These are phyloP conservation scores for Ochetophila trinervis DNA, from an alignment of 306 rosid genomes.

Conservation along the genomic window DNA sequence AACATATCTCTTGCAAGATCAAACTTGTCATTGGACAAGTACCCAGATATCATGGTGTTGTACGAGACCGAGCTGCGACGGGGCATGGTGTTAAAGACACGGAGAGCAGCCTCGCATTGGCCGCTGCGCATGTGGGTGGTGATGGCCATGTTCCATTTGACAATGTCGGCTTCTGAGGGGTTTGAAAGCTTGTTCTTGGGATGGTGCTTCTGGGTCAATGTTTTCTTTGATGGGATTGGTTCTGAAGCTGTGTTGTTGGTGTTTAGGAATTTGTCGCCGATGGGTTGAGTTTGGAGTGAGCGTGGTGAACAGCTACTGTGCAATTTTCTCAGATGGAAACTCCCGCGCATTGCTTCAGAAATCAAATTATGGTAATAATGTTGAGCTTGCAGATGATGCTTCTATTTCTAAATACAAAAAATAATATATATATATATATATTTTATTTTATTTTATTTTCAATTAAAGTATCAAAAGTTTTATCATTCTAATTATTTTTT, in stretches of 20 bases:
- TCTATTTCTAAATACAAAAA: too few relatives aligned
- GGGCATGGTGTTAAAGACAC: conserved; percentile 57
- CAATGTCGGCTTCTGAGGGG: conserved; percentile 43
- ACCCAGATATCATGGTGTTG: conserved; percentile 78
- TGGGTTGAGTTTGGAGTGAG: conserved; percentile 27
- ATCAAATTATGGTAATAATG: too few relatives aligned
- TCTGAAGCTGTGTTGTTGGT: conserved; percentile 8
- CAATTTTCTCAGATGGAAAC: conserved; percentile 24
- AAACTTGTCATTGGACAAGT: conserved; percentile 46
- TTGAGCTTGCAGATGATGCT: too few relatives aligned
- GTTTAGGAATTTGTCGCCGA: conserved; percentile 15
- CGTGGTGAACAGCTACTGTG: conserved; percentile 25
- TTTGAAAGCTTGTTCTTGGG: conserved; percentile 21
- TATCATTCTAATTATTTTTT: too few relatives aligned
- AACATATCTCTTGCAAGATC: conserved; percentile 55
- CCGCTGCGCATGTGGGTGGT: conserved; percentile 72
- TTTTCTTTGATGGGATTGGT: conserved; percentile 35
- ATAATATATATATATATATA: too few relatives aligned
- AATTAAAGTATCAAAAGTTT: too few relatives aligned
- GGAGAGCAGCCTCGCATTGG: conserved; percentile 55
- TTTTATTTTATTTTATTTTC: too few relatives aligned
- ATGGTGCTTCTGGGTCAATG: conserved; percentile 19
- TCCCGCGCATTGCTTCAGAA: conserved; percentile 33
- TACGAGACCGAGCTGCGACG: conserved; percentile 62
- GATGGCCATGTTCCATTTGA: conserved; percentile 58